Conservation (phyloP, 176 grass and related monocot genomes). For the Triticum urartu region DNA sequence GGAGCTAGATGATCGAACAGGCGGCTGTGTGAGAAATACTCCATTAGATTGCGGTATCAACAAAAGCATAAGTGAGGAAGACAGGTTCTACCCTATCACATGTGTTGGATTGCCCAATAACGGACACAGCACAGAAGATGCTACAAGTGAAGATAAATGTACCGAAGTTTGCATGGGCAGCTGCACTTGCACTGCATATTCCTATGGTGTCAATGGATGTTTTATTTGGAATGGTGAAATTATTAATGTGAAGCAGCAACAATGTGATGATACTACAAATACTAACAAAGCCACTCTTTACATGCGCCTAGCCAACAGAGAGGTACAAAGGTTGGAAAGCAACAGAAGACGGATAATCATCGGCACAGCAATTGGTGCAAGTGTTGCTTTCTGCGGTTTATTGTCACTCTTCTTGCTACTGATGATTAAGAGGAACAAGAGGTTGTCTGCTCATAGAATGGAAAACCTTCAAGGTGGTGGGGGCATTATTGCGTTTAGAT, state of each 20-base stretch:
- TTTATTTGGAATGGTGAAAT: constrained; percentile 45
- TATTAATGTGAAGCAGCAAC: constrained; percentile 47
- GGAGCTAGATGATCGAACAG: constrained; percentile 41
- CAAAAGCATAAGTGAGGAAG: constrained; percentile 8
- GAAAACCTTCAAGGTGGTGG: constrained; percentile 20
- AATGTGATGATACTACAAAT: constrained; percentile 21
- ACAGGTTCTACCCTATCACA: constrained; percentile 44
- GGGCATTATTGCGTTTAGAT: constrained; percentile 37
- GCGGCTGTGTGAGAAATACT: constrained; percentile 48
- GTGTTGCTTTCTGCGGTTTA: constrained; percentile 15
- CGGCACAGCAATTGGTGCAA: neutral
- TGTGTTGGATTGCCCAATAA: constrained; percentile 39
- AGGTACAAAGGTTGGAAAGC: constrained; percentile 21
- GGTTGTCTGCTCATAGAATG: neutral
- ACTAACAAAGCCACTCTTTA: constrained; percentile 38
- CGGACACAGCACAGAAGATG: constrained; percentile 15
- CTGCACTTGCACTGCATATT: constrained; percentile 62
- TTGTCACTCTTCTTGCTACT: constrained; percentile 10
- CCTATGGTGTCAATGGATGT: constrained; percentile 32
- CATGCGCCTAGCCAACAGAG: constrained; percentile 43
- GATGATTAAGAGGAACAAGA: constrained; percentile 5
- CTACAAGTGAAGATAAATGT: constrained; percentile 36
- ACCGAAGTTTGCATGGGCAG: constrained; percentile 33
- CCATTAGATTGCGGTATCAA: constrained; percentile 38
- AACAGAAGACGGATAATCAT: neutral